These are phyloP conservation scores for Starmerella riodocensis DNA, from an alignment of 805 yeast genomes.

Conservation along the genomic window DNA sequence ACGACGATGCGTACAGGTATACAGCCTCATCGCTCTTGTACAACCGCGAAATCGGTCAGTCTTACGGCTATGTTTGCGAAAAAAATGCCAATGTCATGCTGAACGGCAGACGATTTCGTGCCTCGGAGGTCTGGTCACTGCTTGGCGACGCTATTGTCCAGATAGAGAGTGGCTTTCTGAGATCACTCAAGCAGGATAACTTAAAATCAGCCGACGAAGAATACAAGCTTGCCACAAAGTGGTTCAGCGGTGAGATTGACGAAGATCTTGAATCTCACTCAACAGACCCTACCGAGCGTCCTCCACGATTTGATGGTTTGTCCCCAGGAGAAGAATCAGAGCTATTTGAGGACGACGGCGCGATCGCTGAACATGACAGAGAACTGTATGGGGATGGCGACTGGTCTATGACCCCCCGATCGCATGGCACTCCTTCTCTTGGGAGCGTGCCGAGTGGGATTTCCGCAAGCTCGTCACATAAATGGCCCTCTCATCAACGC, in stretches of 20 bases:
- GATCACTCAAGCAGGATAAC: not conserved
- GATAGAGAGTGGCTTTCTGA: constrained; percentile 11
- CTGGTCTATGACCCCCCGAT: not conserved
- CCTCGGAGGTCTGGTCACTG: constrained; percentile 18
- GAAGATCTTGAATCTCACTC: constrained; percentile 4
- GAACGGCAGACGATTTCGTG: constrained; percentile 3
- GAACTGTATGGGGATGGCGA: not conserved
- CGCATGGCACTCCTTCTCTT: not conserved
- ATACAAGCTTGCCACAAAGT: constrained; percentile 8
- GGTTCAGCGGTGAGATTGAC: constrained; percentile 13
- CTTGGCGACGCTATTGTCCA: constrained; percentile 16
- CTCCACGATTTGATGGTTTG: not conserved
- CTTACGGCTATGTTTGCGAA: constrained; percentile 41
- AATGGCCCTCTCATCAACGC: not conserved
- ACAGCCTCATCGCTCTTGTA: constrained; percentile 19
- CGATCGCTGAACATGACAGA: not conserved
- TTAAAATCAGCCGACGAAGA: constrained; percentile 1
- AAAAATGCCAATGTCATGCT: constrained; percentile 40
- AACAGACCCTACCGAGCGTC: not conserved
- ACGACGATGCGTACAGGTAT: constrained; percentile 10
- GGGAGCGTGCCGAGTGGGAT: not conserved
- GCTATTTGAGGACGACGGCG: constrained; percentile 12
- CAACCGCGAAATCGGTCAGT: constrained; percentile 35
- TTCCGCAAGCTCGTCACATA: not conserved
- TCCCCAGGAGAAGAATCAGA: constrained; percentile 1